These are phyloP conservation scores for Penicillium sp. DNA, from an alignment of 2,329 filamentous ascomycete species.

Conservation along the genomic window DNA sequence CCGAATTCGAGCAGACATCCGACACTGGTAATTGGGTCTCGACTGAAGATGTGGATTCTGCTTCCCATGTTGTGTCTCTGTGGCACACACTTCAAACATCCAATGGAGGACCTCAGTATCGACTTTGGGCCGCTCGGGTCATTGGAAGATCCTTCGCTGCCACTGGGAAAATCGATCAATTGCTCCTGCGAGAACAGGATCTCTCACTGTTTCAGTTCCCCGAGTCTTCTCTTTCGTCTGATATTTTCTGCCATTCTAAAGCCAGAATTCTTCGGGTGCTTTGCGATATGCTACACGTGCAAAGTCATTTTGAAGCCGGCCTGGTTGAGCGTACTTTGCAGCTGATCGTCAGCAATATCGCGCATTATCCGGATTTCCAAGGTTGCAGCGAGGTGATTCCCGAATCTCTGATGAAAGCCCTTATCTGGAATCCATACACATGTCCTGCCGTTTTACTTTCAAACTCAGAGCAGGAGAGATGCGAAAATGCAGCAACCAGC, in stretches of 20 bases:
- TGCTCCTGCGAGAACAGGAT: slow-evolving; percentile 47
- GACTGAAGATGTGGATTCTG: slow-evolving; percentile 63
- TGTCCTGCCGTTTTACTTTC: slow-evolving; percentile 36
- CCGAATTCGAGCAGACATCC: slow-evolving; percentile 65
- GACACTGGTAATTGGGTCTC: slow-evolving; percentile 66
- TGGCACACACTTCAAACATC: slow-evolving; percentile 73
- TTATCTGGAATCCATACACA: slow-evolving; percentile 45
- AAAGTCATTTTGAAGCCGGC: slow-evolving; percentile 50
- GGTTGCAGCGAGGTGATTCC: slow-evolving; percentile 41
- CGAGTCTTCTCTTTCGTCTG: slow-evolving; percentile 6
- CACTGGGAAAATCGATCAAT: slow-evolving; percentile 61
- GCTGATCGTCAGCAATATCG: slow-evolving; percentile 41
- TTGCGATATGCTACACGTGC: slow-evolving; percentile 60
- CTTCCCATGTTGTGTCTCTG: slow-evolving; percentile 63
- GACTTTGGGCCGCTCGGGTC: slow-evolving; percentile 81
- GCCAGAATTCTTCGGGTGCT: slow-evolving; percentile 63
- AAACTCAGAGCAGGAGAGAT: slow-evolving; percentile 20
- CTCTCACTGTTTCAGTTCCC: slow-evolving; percentile 24
- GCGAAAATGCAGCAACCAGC: slow-evolving; percentile 18
- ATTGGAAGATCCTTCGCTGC: slow-evolving; percentile 81
- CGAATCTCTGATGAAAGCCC: slow-evolving; percentile 37
- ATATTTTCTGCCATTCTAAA: slow-evolving; percentile 52
- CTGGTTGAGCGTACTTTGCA: slow-evolving; percentile 48
- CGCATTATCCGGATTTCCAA: slow-evolving; percentile 30
- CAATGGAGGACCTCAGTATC: slow-evolving; percentile 65